These are phyloP conservation scores for Cylindrotheca fusiformis DNA, from an alignment of 108 stramenopile species.

Conservation along the genomic window DNA sequence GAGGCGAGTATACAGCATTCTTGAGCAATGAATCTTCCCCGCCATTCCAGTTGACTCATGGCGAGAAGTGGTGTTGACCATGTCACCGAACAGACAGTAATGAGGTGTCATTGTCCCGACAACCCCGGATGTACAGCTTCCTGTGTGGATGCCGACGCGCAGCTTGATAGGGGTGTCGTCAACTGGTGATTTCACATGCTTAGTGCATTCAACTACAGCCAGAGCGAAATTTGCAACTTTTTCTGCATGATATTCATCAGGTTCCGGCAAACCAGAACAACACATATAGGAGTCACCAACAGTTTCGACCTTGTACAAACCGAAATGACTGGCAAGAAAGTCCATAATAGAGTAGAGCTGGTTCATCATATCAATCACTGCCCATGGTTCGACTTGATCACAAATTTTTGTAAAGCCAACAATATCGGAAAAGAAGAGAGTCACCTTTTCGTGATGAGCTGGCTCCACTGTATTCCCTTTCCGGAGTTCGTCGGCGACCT, in stretches of 20 bases:
- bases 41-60: conserved; percentile 37
- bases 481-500: conserved; percentile 4
- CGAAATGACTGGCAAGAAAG: conserved; percentile 26
- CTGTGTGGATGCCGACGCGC: conserved; percentile 41
- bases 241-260: conserved; percentile 39
- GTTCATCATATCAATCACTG: conserved; percentile 51
- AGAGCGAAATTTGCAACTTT: conserved; percentile 50
- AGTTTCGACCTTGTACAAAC: conserved; percentile 28
- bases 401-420: conserved; percentile 43
- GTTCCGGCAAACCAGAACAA: conserved; percentile 32
- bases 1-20: background rate
- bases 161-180: conserved; percentile 22
- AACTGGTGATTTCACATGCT: conserved; percentile 26
- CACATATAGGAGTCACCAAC: conserved; percentile 7
- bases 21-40: conserved; percentile 21
- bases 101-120: conserved; percentile 33
- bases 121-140: conserved; percentile 31
- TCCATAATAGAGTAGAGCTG: conserved; percentile 44
- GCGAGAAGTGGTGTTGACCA: conserved; percentile 48
- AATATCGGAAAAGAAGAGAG: conserved; percentile 22
- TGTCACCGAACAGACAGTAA: conserved; percentile 59
- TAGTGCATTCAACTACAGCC: conserved; percentile 30
- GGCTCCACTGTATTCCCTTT: conserved; percentile 31
- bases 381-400: conserved; percentile 31
- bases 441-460: conserved; percentile 27